phyloP scores from a whole-genome alignment of 75 land plant genomes.

The Cryptomeria japonica region DNA sequence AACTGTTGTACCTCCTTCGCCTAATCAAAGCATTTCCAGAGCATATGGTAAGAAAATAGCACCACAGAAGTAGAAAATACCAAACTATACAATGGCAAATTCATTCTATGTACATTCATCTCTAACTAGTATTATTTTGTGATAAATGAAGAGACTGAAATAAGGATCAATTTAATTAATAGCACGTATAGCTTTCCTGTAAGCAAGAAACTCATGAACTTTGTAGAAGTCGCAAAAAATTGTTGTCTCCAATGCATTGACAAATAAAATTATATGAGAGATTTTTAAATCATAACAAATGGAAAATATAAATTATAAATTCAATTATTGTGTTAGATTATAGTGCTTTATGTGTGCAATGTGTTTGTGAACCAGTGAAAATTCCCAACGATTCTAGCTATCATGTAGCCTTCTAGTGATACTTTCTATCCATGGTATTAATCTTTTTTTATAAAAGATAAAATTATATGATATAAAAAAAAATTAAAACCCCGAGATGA shows the following conservation, averaged over 20 bases:
- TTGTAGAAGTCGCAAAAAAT: not conserved
- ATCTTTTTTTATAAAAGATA: no score
- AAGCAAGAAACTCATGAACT: not conserved
- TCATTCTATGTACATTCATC: not conserved
- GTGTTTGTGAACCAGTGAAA: not conserved
- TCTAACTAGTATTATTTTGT: not conserved
- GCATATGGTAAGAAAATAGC: not conserved
- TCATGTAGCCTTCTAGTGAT: not conserved
- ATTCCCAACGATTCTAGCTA: not conserved
- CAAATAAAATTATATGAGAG: not conserved
- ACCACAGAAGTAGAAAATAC: not conserved
- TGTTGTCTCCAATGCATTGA: not conserved
- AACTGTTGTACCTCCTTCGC: conserved; percentile 76
- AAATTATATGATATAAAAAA: no score
- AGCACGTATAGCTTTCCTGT: not conserved
- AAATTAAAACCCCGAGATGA: no score
- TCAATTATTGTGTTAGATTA: not conserved
- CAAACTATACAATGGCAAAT: not conserved
- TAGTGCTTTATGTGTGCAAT: not conserved
- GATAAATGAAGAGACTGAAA: not conserved
- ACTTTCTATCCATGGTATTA: not conserved
- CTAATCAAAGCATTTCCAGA: conserved; percentile 23
- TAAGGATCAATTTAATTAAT: not conserved
- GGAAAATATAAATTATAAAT: not conserved
- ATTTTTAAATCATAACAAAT: not conserved